Conservation (phyloP, 2,329 filamentous ascomycete species). For the Alternaria conjuncta region DNA sequence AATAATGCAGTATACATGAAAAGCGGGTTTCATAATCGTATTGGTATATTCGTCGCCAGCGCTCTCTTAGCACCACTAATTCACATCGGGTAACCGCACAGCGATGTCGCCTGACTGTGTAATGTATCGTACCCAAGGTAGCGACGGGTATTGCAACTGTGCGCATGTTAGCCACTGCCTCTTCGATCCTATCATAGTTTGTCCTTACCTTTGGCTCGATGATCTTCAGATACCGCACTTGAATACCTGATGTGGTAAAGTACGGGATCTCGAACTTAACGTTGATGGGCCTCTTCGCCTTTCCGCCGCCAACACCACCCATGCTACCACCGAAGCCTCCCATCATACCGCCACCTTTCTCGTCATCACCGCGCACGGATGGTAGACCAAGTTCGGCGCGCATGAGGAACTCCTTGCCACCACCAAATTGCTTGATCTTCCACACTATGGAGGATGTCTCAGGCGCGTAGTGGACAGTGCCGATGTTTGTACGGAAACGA, state of each 20-base stretch:
- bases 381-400: conserved; percentile 93
- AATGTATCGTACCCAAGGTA: conserved; percentile 98
- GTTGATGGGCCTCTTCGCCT: conserved; percentile 94
- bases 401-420: conserved; percentile 99
- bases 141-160: conserved; percentile 94
- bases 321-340: conserved; percentile 96
- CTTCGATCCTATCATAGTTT: neutral
- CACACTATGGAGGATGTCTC: conserved; percentile 98
- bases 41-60: neutral
- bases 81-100: conserved; percentile 89
- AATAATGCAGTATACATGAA: neutral
- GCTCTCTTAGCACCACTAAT: conserved; percentile 53
- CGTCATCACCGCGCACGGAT: conserved; percentile 92
- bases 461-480: conserved; percentile 94
- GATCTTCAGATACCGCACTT: conserved; percentile 98
- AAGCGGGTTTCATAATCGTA: neutral
- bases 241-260: conserved; percentile 99
- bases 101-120: conserved; percentile 98
- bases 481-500: conserved; percentile 96
- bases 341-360: conserved; percentile 96
- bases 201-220: conserved; percentile 92
- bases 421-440: conserved; percentile 99
- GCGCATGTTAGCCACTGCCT: conserved; percentile 8
- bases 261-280: conserved; percentile 99
- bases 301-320: conserved; percentile 81